Base-by-base conservation (phyloP, 2,329 filamentous ascomycete species). In the Colletotrichum sp. region DNA sequence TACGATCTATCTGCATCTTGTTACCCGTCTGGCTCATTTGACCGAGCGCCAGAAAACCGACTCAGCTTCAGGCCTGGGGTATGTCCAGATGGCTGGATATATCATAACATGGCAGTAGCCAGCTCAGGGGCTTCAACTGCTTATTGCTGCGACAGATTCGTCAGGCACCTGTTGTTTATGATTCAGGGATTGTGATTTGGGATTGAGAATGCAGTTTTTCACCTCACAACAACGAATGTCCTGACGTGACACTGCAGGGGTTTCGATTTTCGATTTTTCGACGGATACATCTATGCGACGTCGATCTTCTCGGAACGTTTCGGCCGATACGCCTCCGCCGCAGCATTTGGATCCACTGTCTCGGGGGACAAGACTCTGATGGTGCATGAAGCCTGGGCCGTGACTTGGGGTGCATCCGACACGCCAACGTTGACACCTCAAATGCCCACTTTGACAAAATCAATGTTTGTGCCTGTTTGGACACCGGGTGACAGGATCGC, bases 191-290 rank as follows among this genome's bases (percentile, higher is more conserved):
- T 13, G 7, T 21, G n/a, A 7, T 21, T 2, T 6, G 13, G 43
- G 6, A 48, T 21, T 21, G 43, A 21, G n/a, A 48, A 1, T 48
- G 10, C 10, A 21, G 21, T n/a, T 6, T 48, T 13, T 12, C n/a
- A 21, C n/a, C 43, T n/a, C 0, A 2, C 3, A 2, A 21, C 43
- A 7, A 21, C 18, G 9, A 10, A 48, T 21, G n/a, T 21, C 0
- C n/a, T 48, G 10, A 48, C n/a, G 6, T 48, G n/a, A 48, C 21
- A 43, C 18, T 43, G n/a, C 43, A 48, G 43, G n/a, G 43, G 10
- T 7, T 48, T 48, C n/a, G 43, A 13, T n/a, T 48, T 21, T 9
- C 10, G 6, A 3, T 21, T 48, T 1, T 48, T 48, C 43, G 10
- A 48, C 16, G 43, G 43, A 21, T 48, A 48, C 43, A 7, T 7